Evolutionary conservation across 306 rosid species (phyloP).

Genomic region (Rosa persica): DNA sequence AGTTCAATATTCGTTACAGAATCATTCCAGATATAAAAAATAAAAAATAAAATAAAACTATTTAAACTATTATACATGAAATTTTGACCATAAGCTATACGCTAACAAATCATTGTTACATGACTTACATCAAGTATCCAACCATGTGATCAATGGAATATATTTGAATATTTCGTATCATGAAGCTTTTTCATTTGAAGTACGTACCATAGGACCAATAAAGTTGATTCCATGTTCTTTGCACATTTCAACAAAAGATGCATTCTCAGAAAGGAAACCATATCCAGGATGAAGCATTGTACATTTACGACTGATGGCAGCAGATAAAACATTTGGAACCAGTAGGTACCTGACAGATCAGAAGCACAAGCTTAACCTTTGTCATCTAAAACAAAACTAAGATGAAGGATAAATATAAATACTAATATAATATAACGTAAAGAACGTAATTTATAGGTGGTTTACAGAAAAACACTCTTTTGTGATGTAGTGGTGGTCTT

Average conservation of each 20-base stretch:
- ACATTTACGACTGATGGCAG: conserved; percentile 75
- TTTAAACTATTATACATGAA: neutral
- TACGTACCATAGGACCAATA: conserved; percentile 91
- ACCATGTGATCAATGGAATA: neutral
- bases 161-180: neutral
- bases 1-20: neutral
- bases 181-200: neutral
- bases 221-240: conserved; percentile 87
- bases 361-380: conserved; percentile 1
- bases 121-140: neutral
- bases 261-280: conserved; percentile 98
- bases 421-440: neutral
- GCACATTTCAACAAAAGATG: conserved; percentile 93
- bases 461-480: neutral
- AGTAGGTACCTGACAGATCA: conserved; percentile 60
- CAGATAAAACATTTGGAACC: conserved; percentile 84
- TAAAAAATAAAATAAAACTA: neutral
- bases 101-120: neutral
- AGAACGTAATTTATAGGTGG: neutral
- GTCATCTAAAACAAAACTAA: conserved; percentile 5
- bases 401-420: neutral
- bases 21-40: neutral
- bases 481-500: neutral
- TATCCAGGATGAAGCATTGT: conserved; percentile 99
- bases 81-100: neutral